Evolutionary conservation across 2,329 filamentous ascomycete species (phyloP).

Genomic region (Neurospora sp.): DNA sequence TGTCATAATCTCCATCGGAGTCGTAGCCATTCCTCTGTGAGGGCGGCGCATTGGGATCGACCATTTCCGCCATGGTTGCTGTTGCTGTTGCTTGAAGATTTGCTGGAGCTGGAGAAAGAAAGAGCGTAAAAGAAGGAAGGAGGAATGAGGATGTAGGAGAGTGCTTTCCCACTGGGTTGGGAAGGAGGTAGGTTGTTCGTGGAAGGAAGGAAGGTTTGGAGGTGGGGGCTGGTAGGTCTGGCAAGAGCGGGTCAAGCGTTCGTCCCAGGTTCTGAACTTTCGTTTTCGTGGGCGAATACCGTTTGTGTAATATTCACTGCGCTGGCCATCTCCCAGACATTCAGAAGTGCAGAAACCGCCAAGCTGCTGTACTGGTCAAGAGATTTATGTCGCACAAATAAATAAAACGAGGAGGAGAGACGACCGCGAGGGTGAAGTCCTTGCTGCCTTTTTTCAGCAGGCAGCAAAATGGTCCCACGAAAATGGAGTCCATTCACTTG

Average conservation of each 20-base stretch:
- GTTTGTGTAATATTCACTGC: background rate
- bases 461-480: background rate
- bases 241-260: background rate
- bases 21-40: background rate
- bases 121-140: background rate
- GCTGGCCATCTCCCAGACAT: too few relatives aligned
- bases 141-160: background rate
- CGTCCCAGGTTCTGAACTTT: background rate
- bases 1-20: background rate
- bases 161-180: background rate
- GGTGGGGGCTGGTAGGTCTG: background rate
- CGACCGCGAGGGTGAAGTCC: background rate
- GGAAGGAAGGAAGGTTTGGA: background rate
- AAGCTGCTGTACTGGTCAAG: background rate
- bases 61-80: background rate
- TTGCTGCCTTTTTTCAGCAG: background rate
- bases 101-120: background rate
- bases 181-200: background rate
- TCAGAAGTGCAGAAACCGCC: background rate
- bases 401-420: background rate
- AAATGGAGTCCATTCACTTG: background rate
- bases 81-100: background rate
- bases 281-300: background rate
- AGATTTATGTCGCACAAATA: background rate
- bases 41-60: background rate